Conservation (phyloP, 805 yeast species). For the Peterozyma toletana region DNA sequence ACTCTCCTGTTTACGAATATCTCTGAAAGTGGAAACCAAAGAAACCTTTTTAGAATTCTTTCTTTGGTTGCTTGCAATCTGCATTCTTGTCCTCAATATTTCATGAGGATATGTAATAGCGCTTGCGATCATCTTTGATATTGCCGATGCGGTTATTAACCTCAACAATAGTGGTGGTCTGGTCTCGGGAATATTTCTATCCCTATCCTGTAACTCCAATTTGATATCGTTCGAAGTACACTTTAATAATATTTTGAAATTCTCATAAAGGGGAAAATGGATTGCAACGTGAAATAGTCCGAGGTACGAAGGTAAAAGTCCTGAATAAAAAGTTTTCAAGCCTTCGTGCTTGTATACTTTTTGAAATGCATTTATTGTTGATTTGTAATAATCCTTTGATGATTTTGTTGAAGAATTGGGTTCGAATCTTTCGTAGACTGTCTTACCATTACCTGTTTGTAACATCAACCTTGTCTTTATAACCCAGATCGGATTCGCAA, state of each 20-base stretch:
- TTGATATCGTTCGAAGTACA: conserved; percentile 17
- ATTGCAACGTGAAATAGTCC: conserved; percentile 93
- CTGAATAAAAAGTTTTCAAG: conserved; percentile 72
- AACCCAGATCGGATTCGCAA: conserved; percentile 97
- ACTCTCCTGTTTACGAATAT: conserved; percentile 62
- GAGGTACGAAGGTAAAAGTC: conserved; percentile 81
- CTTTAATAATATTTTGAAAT: conserved; percentile 51
- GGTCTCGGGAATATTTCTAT: conserved; percentile 7
- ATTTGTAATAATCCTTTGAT: conserved; percentile 44
- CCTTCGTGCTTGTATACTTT: conserved; percentile 83
- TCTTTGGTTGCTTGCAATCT: conserved; percentile 32
- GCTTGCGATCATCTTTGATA: conserved; percentile 85
- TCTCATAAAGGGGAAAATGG: conserved; percentile 91
- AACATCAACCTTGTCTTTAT: conserved; percentile 93
- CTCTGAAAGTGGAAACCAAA: conserved; percentile 25
- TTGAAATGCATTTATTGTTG: conserved; percentile 77
- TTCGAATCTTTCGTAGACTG: conserved; percentile 27
- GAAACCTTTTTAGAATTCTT: conserved; percentile 1
- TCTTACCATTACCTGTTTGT: conserved; percentile 47
- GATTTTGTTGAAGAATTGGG: conserved; percentile 7
- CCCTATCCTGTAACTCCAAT: conserved; percentile 12
- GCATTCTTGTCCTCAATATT: conserved; percentile 86
- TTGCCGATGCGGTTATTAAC: conserved; percentile 60
- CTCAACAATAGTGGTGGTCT: conserved; percentile 22
- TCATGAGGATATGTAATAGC: conserved; percentile 93